Evolutionary conservation across 1,284 basidiomycete genomes (phyloP).

Genomic region (Marasmius fiardii): DNA sequence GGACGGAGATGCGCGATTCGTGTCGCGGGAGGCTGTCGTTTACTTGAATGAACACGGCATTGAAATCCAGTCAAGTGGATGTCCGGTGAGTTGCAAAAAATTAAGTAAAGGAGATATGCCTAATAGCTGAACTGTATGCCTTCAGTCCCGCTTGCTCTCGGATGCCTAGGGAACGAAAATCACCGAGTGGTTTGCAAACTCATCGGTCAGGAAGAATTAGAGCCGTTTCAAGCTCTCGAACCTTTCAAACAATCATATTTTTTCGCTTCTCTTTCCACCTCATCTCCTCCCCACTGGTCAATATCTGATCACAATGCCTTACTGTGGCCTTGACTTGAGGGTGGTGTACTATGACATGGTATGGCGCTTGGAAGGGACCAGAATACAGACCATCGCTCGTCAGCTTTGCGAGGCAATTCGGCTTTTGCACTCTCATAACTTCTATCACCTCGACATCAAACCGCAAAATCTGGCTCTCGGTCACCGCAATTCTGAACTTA

Average conservation of each 20-base stretch:
- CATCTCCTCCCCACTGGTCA: neutral
- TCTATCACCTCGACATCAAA: neutral
- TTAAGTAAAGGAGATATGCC: too few species aligned
- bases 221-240: neutral
- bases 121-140: neutral
- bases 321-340: neutral
- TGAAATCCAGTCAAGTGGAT: neutral
- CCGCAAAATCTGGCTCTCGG: neutral
- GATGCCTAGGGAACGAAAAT: neutral
- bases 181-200: too few species aligned
- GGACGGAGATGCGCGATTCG: neutral
- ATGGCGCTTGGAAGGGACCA: neutral
- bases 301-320: neutral
- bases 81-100: neutral
- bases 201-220: too few species aligned
- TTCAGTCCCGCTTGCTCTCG: neutral
- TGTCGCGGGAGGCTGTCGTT: neutral
- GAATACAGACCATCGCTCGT: neutral
- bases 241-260: neutral
- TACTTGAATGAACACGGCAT: neutral
- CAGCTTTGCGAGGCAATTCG: too few species aligned
- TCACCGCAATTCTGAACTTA: neutral
- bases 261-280: neutral
- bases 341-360: neutral
- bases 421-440: neutral